Base-by-base conservation (phyloP, 1,284 basidiomycete genomes). In the Crucibulum parvulum region DNA sequence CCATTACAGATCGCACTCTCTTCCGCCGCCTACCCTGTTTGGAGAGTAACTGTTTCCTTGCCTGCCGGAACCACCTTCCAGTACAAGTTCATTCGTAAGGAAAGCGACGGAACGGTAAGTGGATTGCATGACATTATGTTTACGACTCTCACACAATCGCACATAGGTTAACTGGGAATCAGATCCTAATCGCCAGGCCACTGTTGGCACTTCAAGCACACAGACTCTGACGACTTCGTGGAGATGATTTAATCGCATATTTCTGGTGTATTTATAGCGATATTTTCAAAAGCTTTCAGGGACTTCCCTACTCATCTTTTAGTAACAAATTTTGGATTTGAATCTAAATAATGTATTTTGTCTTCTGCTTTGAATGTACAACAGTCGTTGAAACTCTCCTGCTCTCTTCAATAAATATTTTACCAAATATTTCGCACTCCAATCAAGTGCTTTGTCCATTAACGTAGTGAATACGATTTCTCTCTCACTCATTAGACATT, bases 61-160 rank as follows among this genome's bases (percentile, higher is more conserved):
- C 84, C 86, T 0, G 75, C 81, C 0, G 78, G 73, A 54, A 85
- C 83, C 0, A 63, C 67, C 1, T 87, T 89, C 69, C 65, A 85
- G 63, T 89, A 85, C 75, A 90, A 89, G 71, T 88, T 86, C 61
- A 84, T 89, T 61, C 74, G 84, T 35, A 86, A 85, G 68, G 82
- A 84, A 62, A 75, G 79, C 2, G 76, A 85, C 62, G 87, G 86
- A 53, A 81, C 71, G 58, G 86, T 88, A 64, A 63, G 85, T 76
- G 35, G 24, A 24, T 47, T 37, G 11, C 38, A 36, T 51, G 36
- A 37, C n/a, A 31, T 53, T 7, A 31, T 51, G 13, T 37, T 18
- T 39, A 38, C 37, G 8, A 41, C 37, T 50, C 37, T 11, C 35
- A 34, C 45, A 16, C 6, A 36, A 53, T 10, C 47, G 15, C 39